These are phyloP conservation scores for Collybia mongolica DNA, from an alignment of 768 basidiomycete genomes.

Conservation along the genomic window DNA sequence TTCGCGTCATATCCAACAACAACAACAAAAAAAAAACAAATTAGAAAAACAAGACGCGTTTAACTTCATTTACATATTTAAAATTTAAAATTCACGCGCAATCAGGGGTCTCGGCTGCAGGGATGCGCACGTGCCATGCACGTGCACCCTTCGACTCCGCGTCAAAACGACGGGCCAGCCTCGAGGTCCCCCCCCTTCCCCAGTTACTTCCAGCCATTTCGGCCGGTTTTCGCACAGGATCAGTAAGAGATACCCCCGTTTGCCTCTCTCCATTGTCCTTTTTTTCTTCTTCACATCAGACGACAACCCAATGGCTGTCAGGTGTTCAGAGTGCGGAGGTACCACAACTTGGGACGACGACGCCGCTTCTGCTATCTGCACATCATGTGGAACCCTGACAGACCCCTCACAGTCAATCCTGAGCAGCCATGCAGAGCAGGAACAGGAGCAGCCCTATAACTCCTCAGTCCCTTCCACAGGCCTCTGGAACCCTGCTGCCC, in stretches of 20 bases:
- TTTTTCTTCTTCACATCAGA: constrained; percentile 1
- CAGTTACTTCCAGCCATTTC: background rate
- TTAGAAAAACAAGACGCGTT: too few species aligned
- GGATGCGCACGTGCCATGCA: background rate
- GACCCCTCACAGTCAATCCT: constrained; percentile 65
- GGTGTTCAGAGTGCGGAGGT: constrained; percentile 56
- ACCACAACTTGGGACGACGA: constrained; percentile 54
- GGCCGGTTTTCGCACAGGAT: background rate
- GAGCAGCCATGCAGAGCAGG: constrained; percentile 40
- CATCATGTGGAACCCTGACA: constrained; percentile 66
- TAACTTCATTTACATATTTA: too few species aligned
- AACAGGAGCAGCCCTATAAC: constrained; percentile 30
- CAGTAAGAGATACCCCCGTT: background rate
- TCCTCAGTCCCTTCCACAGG: constrained; percentile 7
- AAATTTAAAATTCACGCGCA: too few species aligned
- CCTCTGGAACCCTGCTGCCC: constrained; percentile 27
- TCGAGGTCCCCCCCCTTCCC: background rate
- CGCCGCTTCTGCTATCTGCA: constrained; percentile 63
- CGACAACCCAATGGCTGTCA: constrained; percentile 26
- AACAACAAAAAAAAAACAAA: too few species aligned
- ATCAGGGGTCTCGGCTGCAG: too few species aligned
- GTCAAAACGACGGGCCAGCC: too few species aligned
- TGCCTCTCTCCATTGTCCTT: constrained; percentile 3
- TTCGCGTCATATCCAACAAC: background rate
- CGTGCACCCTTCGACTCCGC: background rate